Evolutionary conservation across 2,329 filamentous ascomycete species (phyloP).

Genomic region (Colletotrichum lentis): DNA sequence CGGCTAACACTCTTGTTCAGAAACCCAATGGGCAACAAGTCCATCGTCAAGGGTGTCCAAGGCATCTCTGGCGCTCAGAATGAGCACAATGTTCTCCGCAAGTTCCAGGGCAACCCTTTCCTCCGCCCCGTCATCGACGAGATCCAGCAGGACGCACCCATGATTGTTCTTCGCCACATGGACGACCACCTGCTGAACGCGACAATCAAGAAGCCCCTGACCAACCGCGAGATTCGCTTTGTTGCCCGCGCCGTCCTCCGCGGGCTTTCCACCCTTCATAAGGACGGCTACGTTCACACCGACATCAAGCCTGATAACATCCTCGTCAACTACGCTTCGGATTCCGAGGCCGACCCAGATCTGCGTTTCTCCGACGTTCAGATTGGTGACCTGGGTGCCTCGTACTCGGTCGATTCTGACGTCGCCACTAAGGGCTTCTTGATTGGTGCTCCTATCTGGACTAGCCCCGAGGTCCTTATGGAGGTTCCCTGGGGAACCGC

Average conservation of each 20-base stretch:
- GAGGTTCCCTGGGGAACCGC: conserved; percentile 61
- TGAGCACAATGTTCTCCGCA: conserved; percentile 36
- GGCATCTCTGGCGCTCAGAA: conserved; percentile 35
- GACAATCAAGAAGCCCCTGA: conserved; percentile 35
- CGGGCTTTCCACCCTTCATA: conserved; percentile 32
- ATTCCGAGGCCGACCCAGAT: conserved; percentile 31
- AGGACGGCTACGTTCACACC: conserved; percentile 34
- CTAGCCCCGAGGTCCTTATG: conserved; percentile 33
- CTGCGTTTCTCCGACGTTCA: conserved; percentile 35
- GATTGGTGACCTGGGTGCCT: conserved; percentile 33
- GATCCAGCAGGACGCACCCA: conserved; percentile 36
- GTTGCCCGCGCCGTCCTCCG: conserved; percentile 35
- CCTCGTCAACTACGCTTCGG: conserved; percentile 32
- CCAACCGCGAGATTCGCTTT: conserved; percentile 35
- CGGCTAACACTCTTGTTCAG: neutral
- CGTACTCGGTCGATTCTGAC: conserved; percentile 32
- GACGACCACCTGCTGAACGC: conserved; percentile 35
- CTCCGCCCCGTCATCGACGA: conserved; percentile 37
- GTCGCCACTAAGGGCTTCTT: conserved; percentile 32
- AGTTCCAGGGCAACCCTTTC: conserved; percentile 35
- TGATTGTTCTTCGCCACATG: conserved; percentile 36
- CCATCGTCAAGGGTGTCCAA: conserved; percentile 35
- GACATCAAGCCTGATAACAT: conserved; percentile 37
- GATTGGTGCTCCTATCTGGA: conserved; percentile 36
- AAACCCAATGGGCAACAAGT: conserved; percentile 35